A percentile compares a stretch with the other conserved stretches of the same genome.
These are phyloP conservation scores for Monilinia polystroma DNA, from an alignment of 2,329 filamentous ascomycete genomes.

Conservation along the genomic window DNA sequence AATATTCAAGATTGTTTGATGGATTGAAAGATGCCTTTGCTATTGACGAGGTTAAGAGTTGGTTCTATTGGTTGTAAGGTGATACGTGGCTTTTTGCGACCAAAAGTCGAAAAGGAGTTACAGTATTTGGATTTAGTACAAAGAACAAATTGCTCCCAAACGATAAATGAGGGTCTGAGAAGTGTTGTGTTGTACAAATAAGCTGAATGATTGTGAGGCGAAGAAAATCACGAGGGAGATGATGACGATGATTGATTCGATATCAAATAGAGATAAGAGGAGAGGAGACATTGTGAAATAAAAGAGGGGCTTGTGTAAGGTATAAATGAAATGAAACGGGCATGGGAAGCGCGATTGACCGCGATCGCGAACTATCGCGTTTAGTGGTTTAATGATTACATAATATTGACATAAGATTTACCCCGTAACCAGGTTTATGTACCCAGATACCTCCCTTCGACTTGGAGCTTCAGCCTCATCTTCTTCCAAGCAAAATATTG, in stretches of 20 bases:
- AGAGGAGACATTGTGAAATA: conserved; percentile 7
- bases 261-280: not conserved
- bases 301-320: conserved; percentile 6
- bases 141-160: not conserved
- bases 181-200: not conserved
- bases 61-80: not conserved
- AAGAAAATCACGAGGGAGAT: not conserved
- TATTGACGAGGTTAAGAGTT: not conserved
- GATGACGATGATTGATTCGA: not conserved
- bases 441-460: no score
- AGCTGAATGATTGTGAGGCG: not conserved
- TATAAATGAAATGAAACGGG: not conserved
- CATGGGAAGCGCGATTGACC: conserved; percentile 3
- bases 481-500: no score
- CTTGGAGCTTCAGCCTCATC: not conserved
- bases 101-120: not conserved
- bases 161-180: not conserved
- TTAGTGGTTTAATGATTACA: conserved; percentile 6
- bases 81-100: not conserved
- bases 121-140: not conserved
- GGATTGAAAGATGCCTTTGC: not conserved
- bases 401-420: not conserved
- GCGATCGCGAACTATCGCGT: conserved; percentile 8
- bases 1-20: not conserved
- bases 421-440: no score